phyloP scores from a whole-genome alignment of 495 filamentous ascomycete genomes.

The Letharia lupina region DNA sequence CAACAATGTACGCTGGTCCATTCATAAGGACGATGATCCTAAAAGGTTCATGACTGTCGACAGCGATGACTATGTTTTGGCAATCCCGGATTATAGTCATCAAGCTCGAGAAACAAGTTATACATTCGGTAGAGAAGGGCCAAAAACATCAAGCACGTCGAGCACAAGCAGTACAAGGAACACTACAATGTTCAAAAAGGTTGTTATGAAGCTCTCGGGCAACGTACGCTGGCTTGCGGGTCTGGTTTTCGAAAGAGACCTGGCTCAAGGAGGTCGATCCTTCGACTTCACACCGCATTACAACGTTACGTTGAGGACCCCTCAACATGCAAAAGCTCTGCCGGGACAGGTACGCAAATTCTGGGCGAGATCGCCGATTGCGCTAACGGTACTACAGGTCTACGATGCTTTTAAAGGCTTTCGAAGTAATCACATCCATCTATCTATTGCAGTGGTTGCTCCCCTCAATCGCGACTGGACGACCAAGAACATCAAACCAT shows the following conservation, averaged over 20 bases:
- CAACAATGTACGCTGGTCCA: constrained; percentile 77
- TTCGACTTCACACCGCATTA: constrained; percentile 92
- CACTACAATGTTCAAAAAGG: constrained; percentile 84
- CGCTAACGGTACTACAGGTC: constrained; percentile 34
- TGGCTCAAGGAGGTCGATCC: constrained; percentile 54
- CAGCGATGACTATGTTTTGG: constrained; percentile 87
- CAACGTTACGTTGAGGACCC: constrained; percentile 75
- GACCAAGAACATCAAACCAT: constrained; percentile 59
- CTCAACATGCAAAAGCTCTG: constrained; percentile 55
- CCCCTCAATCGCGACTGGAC: constrained; percentile 76
- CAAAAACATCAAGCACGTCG: constrained; percentile 40
- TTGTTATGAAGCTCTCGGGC: constrained; percentile 95
- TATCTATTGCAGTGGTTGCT: constrained; percentile 81
- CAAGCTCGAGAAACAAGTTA: constrained; percentile 56
- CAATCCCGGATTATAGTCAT: constrained; percentile 85
- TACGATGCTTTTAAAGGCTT: constrained; percentile 95
- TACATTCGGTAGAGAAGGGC: constrained; percentile 44
- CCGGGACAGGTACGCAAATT: constrained; percentile 39
- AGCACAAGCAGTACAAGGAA: constrained; percentile 60
- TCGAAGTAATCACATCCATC: constrained; percentile 88
- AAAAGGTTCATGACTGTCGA: constrained; percentile 91
- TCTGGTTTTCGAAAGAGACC: constrained; percentile 81
- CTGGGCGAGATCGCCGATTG: background rate
- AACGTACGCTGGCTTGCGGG: constrained; percentile 87
- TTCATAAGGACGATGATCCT: constrained; percentile 74